A percentile compares a stretch with the other conserved stretches of the same genome.
Conservation (phyloP, 2,329 filamentous ascomycete genomes). For the Verticillium nonalfalfae region DNA sequence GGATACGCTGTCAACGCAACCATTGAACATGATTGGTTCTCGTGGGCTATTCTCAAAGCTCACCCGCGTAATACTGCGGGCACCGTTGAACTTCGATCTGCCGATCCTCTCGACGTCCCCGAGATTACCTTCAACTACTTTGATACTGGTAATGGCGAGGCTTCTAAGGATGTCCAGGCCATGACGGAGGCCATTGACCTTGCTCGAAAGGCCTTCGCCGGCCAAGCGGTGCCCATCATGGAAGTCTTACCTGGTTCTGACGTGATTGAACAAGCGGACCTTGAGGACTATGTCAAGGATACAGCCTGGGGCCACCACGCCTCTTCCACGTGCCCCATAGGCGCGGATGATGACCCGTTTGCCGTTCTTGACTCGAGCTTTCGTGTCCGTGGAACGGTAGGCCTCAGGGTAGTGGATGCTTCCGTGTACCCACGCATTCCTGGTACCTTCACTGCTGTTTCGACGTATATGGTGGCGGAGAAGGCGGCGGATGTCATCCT, state of each 20-base stretch:
- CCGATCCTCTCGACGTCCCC: constrained; percentile 58
- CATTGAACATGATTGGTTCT: constrained; percentile 30
- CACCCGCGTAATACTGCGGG: constrained; percentile 58
- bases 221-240: constrained; percentile 14
- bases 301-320: constrained; percentile 26
- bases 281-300: constrained; percentile 19
- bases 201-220: constrained; percentile 34
- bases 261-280: constrained; percentile 9
- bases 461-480: constrained; percentile 24
- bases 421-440: constrained; percentile 34
- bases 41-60: constrained; percentile 49
- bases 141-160: constrained; percentile 40
- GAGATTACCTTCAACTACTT: constrained; percentile 59
- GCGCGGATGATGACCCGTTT: constrained; percentile 20
- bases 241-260: constrained; percentile 13
- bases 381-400: constrained; percentile 36
- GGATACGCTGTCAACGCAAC: constrained; percentile 24
- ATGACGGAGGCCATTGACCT: constrained; percentile 49
- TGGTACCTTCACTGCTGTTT: constrained; percentile 23
- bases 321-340: constrained; percentile 24
- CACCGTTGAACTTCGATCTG: constrained; percentile 52
- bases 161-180: constrained; percentile 42
- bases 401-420: constrained; percentile 38
- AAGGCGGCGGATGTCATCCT: constrained; percentile 25
- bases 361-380: constrained; percentile 43